Percentiles rank a stretch among this genome's conserved stretches.
phyloP scores from a whole-genome alignment of 352 stramenopile species.

The Globisporangium splendens region DNA sequence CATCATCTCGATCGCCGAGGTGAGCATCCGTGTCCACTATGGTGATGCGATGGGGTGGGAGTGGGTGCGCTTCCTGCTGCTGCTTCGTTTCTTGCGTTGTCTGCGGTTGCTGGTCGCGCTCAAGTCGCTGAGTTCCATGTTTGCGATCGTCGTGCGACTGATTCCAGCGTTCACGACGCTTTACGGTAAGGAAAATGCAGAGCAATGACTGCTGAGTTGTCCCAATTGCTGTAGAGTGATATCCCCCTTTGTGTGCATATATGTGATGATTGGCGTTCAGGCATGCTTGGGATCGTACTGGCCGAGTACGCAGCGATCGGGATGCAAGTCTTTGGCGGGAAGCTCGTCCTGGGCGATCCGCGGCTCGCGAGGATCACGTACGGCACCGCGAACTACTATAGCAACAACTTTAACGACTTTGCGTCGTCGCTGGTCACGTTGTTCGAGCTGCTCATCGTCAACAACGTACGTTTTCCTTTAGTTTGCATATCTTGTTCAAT shows the following conservation, averaged over 20 bases:
- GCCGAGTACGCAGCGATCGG: constrained; percentile 56
- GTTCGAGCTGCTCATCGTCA: constrained; percentile 76
- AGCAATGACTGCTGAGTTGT: too few species aligned
- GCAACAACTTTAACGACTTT: constrained; percentile 83
- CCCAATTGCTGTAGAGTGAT: not conserved
- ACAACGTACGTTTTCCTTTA: constrained; percentile 45
- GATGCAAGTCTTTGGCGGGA: constrained; percentile 59
- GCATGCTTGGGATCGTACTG: constrained; percentile 63
- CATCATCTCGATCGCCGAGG: constrained; percentile 46
- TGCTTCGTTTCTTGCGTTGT: constrained; percentile 57
- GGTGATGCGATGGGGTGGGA: constrained; percentile 33
- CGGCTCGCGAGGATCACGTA: constrained; percentile 35
- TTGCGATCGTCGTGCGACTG: constrained; percentile 43
- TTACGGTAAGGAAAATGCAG: constrained; percentile 25
- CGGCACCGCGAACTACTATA: constrained; percentile 46
- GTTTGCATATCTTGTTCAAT: too few species aligned
- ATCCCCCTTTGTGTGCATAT: not conserved
- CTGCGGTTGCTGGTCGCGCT: constrained; percentile 47
- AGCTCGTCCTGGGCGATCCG: constrained; percentile 36
- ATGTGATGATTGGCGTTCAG: constrained; percentile 13
- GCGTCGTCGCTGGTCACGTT: constrained; percentile 50
- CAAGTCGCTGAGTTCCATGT: constrained; percentile 46
- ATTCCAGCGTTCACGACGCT: constrained; percentile 54
- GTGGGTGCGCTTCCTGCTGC: constrained; percentile 51
- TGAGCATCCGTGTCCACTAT: constrained; percentile 52